Evolutionary conservation across 75 land plant species (phyloP).

Genomic region (Cunninghamia lanceolata): DNA sequence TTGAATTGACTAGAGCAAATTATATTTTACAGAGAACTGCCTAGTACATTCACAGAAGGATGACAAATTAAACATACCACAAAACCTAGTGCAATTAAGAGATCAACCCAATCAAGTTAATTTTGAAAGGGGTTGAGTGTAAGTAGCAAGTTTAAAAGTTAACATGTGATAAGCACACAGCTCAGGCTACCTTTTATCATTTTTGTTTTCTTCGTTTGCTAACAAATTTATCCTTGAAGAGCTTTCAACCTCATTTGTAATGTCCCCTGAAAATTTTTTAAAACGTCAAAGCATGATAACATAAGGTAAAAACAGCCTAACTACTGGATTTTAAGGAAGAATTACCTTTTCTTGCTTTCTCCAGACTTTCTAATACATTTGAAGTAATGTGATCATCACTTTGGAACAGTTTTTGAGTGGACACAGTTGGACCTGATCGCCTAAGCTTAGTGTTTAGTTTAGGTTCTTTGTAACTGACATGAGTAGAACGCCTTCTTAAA

Average conservation of each 20-base stretch:
- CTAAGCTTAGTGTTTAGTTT: neutral
- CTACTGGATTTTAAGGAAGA: neutral
- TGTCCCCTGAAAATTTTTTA: neutral
- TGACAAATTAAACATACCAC: neutral
- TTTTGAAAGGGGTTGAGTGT: neutral
- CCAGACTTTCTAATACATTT: neutral
- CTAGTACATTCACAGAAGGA: neutral
- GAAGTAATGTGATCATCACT: neutral
- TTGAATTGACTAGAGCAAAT: neutral
- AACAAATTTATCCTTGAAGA: neutral
- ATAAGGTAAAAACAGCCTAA: neutral
- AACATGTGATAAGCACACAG: neutral
- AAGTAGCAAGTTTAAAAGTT: neutral
- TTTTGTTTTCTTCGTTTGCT: neutral
- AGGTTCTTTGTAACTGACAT: constrained; percentile 6
- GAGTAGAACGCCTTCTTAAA: neutral
- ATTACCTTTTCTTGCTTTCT: neutral
- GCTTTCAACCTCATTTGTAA: neutral
- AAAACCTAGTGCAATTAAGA: neutral
- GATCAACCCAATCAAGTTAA: neutral
- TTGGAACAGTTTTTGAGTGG: neutral
- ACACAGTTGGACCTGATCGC: neutral
- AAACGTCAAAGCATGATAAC: neutral
- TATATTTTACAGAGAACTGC: neutral
- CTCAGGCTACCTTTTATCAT: neutral